Conservation (phyloP, 2,329 filamentous ascomycete species). For the Phaeoacremonium minimum region DNA sequence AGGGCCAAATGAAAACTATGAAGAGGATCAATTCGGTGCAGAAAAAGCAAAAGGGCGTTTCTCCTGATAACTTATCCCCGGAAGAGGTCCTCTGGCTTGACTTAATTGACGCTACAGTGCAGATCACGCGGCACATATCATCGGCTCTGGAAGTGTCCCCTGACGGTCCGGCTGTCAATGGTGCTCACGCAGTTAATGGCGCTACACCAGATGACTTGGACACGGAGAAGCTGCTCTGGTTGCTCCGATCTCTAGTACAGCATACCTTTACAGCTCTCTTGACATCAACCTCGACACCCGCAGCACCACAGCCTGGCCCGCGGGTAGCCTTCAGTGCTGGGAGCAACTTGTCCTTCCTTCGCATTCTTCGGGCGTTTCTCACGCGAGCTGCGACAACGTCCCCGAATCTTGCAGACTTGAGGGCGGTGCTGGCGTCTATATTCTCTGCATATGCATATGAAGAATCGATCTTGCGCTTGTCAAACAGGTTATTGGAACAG, state of each 20-base stretch:
- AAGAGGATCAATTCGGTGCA: constrained; percentile 40
- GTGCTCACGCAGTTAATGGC: constrained; percentile 14
- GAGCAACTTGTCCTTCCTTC: constrained; percentile 75
- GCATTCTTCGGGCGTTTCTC: constrained; percentile 84
- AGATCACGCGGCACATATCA: constrained; percentile 61
- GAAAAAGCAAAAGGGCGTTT: constrained; percentile 43
- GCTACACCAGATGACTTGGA: constrained; percentile 33
- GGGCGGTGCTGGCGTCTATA: constrained; percentile 79
- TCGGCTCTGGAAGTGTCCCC: constrained; percentile 38
- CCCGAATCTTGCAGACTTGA: constrained; percentile 81
- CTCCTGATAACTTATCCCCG: constrained; percentile 39
- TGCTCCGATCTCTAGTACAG: constrained; percentile 78
- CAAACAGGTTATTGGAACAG: constrained; percentile 81
- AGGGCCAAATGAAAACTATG: constrained; percentile 69
- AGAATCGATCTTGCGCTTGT: constrained; percentile 79
- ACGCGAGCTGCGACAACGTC: constrained; percentile 75
- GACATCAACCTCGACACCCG: constrained; percentile 61
- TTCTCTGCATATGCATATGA: constrained; percentile 97
- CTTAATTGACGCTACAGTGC: constrained; percentile 56
- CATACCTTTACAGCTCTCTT: constrained; percentile 86
- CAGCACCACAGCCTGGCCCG: constrained; percentile 23
- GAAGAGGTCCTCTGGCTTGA: constrained; percentile 58
- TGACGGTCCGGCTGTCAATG: neutral
- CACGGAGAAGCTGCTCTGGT: constrained; percentile 56
- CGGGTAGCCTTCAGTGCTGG: constrained; percentile 25